These are phyloP conservation scores for Candida boleticola DNA, from an alignment of 805 yeast species.

Conservation along the genomic window DNA sequence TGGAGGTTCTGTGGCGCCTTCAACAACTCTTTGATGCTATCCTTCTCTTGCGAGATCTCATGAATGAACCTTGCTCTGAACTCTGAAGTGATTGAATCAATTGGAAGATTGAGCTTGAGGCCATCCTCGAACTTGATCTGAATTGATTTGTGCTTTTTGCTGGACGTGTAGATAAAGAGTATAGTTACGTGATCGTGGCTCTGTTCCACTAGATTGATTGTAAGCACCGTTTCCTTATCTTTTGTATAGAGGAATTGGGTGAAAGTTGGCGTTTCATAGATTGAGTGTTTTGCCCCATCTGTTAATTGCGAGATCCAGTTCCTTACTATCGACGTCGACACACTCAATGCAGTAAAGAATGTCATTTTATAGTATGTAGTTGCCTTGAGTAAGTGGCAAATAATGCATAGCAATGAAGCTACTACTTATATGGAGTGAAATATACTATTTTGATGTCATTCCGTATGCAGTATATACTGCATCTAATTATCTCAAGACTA, in stretches of 20 bases:
- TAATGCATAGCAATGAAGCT: too few species aligned
- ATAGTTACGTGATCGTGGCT: not conserved
- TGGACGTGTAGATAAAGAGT: slow-evolving; percentile 1
- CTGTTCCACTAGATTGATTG: not conserved
- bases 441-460: too few species aligned
- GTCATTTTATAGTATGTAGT: slow-evolving; percentile 2
- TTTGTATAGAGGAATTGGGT: slow-evolving; percentile 1
- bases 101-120: not conserved
- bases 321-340: not conserved
- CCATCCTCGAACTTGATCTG: not conserved
- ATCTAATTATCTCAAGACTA: too few species aligned
- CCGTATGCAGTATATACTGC: too few species aligned
- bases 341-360: not conserved
- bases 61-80: not conserved
- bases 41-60: not conserved
- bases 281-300: not conserved
- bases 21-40: not conserved
- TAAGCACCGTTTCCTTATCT: not conserved
- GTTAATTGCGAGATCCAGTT: slow-evolving; percentile 1
- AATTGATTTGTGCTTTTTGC: not conserved
- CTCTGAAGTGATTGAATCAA: not conserved
- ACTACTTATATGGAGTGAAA: too few species aligned
- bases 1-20: not conserved
- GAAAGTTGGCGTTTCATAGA: slow-evolving; percentile 2
- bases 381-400: too few species aligned